Conservation (phyloP, 2,329 filamentous ascomycete species). For the Ilyonectria mors-panacis region DNA sequence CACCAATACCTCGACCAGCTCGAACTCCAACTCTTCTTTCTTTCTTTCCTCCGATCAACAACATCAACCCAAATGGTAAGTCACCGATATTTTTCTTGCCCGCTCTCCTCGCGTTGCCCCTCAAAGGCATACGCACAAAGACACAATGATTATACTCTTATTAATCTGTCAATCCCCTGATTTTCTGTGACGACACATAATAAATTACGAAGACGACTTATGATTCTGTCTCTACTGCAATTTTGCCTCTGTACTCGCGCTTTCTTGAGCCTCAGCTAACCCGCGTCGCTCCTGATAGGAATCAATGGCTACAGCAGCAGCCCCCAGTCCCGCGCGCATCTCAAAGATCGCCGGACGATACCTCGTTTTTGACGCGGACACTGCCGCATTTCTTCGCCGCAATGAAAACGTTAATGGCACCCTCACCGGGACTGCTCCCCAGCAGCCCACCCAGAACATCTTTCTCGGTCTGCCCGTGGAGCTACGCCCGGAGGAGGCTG, state of each 20-base stretch:
- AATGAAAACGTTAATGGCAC: conserved; percentile 89
- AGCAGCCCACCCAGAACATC: conserved; percentile 94
- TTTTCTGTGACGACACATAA: conserved; percentile 60
- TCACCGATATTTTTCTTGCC: conserved; percentile 19
- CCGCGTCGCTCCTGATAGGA: conserved; percentile 31
- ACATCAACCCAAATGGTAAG: conserved; percentile 40
- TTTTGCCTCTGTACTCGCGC: conserved; percentile 23
- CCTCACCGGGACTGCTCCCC: conserved; percentile 88
- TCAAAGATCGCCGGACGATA: conserved; percentile 85
- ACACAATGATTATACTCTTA: conserved; percentile 65
- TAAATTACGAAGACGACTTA: conserved; percentile 64
- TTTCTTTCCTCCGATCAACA: conserved; percentile 40
- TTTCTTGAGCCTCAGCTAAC: conserved; percentile 39
- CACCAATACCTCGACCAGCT: conserved; percentile 38
- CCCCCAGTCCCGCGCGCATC: conserved; percentile 75
- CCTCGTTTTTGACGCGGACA: conserved; percentile 89
- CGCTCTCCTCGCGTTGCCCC: conserved; percentile 9
- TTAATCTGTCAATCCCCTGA: conserved; percentile 75
- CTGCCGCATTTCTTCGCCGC: conserved; percentile 83
- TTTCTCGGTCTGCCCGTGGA: conserved; percentile 92
- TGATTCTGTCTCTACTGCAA: conserved; percentile 48
- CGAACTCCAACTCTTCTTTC: conserved; percentile 31
- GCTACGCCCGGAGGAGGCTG: conserved; percentile 91
- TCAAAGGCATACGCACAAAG: conserved; percentile 25
- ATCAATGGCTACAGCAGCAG: conserved; percentile 41